Conservation (phyloP, 1,284 basidiomycete genomes). For the Pseudozyma flocculosa region DNA sequence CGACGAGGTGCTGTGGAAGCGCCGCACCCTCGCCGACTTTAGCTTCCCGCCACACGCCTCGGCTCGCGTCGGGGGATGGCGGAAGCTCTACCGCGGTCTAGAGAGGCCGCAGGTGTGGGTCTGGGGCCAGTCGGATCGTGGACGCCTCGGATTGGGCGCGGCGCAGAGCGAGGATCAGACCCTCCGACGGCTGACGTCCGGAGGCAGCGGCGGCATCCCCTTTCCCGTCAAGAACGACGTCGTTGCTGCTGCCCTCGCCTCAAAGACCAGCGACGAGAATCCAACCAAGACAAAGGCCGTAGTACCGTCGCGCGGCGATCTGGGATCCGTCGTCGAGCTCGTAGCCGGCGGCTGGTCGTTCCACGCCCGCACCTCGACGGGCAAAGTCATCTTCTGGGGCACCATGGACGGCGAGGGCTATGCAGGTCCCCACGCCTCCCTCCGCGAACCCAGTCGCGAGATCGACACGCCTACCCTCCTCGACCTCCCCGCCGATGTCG, state of each 20-base stretch:
- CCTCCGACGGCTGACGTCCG: too few relatives aligned
- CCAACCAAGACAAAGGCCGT: too few relatives aligned
- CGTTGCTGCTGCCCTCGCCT: not conserved
- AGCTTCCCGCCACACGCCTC: slow-evolving; percentile 27
- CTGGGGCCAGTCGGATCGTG: slow-evolving; percentile 23
- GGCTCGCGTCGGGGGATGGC: slow-evolving; percentile 26
- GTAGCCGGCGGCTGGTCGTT: slow-evolving; percentile 39
- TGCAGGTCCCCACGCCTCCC: not conserved
- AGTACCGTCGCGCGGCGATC: not conserved
- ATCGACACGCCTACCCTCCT: slow-evolving; percentile 5
- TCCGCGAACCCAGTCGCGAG: slow-evolving; percentile 2
- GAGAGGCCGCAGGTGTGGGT: slow-evolving; percentile 23
- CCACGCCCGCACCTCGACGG: slow-evolving; percentile 26
- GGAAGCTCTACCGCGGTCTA: slow-evolving; percentile 29
- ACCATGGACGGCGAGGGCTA: slow-evolving; percentile 21
- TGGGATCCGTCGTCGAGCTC: slow-evolving; percentile 16
- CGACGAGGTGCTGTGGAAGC: slow-evolving; percentile 31
- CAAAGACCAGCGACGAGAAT: too few relatives aligned
- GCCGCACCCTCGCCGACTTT: slow-evolving; percentile 29
- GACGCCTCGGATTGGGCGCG: slow-evolving; percentile 14
- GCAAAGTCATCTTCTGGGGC: slow-evolving; percentile 31
- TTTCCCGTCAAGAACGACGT: slow-evolving; percentile 18
- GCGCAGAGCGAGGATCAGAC: not conserved
- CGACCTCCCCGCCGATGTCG: slow-evolving; percentile 8
- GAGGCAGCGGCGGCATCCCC: slow-evolving; percentile 11